Evolutionary conservation across 2,329 filamentous ascomycete genomes (phyloP).

Genomic region (Neoascochyta sp.): DNA sequence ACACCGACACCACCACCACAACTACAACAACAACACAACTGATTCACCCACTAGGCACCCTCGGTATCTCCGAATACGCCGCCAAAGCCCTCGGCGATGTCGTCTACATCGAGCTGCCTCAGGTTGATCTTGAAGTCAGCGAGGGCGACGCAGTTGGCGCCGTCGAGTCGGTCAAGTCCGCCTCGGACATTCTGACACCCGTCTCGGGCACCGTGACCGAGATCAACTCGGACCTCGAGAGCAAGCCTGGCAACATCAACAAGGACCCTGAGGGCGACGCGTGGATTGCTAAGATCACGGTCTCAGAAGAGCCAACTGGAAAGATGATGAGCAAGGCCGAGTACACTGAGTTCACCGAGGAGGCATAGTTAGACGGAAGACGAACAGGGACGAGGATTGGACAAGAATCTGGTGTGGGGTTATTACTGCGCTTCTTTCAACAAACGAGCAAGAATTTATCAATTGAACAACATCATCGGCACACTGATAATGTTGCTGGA

Average conservation of each 20-base stretch:
- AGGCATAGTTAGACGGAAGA: no score
- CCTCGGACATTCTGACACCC: constrained; percentile 94
- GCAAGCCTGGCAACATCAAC: constrained; percentile 85
- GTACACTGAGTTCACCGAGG: constrained; percentile 72
- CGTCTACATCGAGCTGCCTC: constrained; percentile 92
- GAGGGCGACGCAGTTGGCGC: constrained; percentile 85
- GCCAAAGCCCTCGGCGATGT: constrained; percentile 91
- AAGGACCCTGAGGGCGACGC: constrained; percentile 83
- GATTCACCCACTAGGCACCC: constrained; percentile 48
- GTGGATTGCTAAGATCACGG: constrained; percentile 87
- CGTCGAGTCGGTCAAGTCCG: constrained; percentile 97
- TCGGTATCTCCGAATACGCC: constrained; percentile 88
- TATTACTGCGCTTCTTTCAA: not conserved
- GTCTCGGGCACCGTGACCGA: constrained; percentile 72
- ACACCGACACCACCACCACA: no score
- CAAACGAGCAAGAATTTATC: not conserved
- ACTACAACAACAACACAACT: constrained; percentile 4
- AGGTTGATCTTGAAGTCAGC: constrained; percentile 62
- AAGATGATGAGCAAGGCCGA: constrained; percentile 70
- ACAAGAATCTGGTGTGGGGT: not conserved
- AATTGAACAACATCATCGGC: no score
- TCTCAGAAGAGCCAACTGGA: constrained; percentile 60
- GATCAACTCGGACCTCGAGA: constrained; percentile 71
- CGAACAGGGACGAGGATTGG: no score
- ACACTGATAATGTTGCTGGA: no score